Evolutionary conservation across 148 eudicot genomes (phyloP), one percentile per base, ranked within the genome.

Genomic region (Fagopyrum homotropicum): DNA sequence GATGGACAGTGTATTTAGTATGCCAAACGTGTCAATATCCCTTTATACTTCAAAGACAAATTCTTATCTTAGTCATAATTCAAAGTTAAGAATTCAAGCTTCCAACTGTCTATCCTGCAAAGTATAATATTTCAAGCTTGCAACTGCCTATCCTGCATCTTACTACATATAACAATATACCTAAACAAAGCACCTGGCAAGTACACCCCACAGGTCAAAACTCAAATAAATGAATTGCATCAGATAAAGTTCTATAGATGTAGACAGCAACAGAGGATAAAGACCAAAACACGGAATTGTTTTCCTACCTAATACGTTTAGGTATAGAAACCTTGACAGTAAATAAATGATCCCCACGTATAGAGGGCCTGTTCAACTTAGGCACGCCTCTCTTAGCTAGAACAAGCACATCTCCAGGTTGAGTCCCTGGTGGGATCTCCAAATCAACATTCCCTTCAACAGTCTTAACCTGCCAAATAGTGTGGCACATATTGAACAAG

Each of bases 361-460:
- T 86, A 29, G 99, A 90, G 73, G 99, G 98, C 81, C 81, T 89
- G 81, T 90, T 92, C 76, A 95, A 79, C 81, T 89, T 95, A 14
- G 99, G 99, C 49, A 82, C 97, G 81, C 99, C 99, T 85, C 85
- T 92, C 81, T 85, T 95, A 22, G 92, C 91, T 78, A 95, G 85
- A 83, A 95, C 98, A 77, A 95, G 98, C 72, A 92, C 87, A 81
- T 92, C 99, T 70, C 97, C 98, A 30, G 99, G 99, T 77, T 95
- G 99, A 80, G 99, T 89, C 75, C 99, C 97, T 6, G 97, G 85
- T 72, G 99, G 97, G 82, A 95, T 85, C 78, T 85, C 89, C 77
- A 92, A 85, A 71, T 92, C 97, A 77, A 81, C 81, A 74, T 81
- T 69, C 69, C 99, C 99, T 81, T 92, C 99, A 77, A 92, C 92